Base-by-base conservation (phyloP, 495 filamentous ascomycete genomes). In the Aspergillus saccharolyticus region DNA sequence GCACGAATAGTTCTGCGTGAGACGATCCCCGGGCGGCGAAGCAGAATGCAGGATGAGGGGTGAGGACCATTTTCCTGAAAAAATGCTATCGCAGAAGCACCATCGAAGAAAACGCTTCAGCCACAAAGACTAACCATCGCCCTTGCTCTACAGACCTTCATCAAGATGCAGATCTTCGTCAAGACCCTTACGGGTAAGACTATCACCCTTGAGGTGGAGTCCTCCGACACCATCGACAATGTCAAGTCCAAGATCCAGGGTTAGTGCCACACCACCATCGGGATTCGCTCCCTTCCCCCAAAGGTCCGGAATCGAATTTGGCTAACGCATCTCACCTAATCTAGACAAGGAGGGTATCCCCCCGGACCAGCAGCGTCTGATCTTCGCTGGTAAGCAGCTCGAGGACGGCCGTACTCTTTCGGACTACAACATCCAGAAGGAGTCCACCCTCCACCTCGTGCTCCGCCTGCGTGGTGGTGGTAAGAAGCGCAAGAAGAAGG, bases 401-500 rank as follows among this genome's bases (percentile, higher is more conserved):
- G 95, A 99, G 81, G 94, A 99, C 67, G 94, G 94, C 74, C 95
- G 95, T 67, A 97, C 94, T 66, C 90, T 99, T 66, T 96, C 90
- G 70, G 94, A 99, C 79, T 99, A 99, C 90, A 97, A 97, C 85
- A 99, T 99, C 83, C 94, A 99, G 87, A 99, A 99, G 86, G 94
- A 99, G 85, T 93, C 89, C 63, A 99, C 94, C 71, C 91, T 99
- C 61, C 94, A 99, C 80, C 83, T 97, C 63, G 95, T 99, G 64
- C 88, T 99, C 62, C 91, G 95, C 74, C 91, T 99, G 58, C 95
- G 94, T 84, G 94, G 94, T 78, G 83, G 80, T 71, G 90, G 78
- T 71, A 98, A 98, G 90, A 98, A 98, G 90, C 82, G 94, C 68
- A 98, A 98, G 89, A 98, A 98, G 93, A 98, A 98, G 91, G 94